phyloP scores from a whole-genome alignment of 2,329 filamentous ascomycete genomes.

The Aureobasidium sp. region DNA sequence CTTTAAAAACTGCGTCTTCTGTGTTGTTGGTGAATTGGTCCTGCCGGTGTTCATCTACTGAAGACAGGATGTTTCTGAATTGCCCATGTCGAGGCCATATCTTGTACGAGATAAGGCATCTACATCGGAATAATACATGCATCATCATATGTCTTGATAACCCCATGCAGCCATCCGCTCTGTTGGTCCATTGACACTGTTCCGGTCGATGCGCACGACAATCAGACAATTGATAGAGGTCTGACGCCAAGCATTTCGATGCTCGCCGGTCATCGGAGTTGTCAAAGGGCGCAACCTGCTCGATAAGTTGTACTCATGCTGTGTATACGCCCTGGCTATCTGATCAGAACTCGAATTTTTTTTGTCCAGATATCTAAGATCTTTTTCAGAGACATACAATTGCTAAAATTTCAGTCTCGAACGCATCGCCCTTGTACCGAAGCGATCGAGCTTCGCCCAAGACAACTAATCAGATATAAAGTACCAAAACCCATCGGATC shows the following conservation, averaged over 20 bases:
- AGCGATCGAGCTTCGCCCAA: too few relatives aligned
- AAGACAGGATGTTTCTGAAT: too few relatives aligned
- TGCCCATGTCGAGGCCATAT: too few relatives aligned
- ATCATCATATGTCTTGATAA: too few relatives aligned
- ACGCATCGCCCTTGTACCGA: too few relatives aligned
- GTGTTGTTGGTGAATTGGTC: neutral
- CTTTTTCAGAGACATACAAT: too few relatives aligned
- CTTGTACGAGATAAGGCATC: too few relatives aligned
- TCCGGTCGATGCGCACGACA: neutral
- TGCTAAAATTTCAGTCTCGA: too few relatives aligned
- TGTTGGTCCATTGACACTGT: neutral
- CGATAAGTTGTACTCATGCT: neutral
- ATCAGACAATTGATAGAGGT: neutral
- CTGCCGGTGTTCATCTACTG: neutral
- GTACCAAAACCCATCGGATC: neutral
- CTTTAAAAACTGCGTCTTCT: neutral
- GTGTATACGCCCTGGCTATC: neutral
- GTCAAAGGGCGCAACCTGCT: constrained; percentile 8
- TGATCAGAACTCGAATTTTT: too few relatives aligned
- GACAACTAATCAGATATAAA: neutral
- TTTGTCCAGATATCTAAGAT: too few relatives aligned
- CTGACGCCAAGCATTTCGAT: neutral
- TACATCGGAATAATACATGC: too few relatives aligned
- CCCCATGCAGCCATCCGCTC: neutral
- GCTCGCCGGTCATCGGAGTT: constrained; percentile 2